These are phyloP conservation scores for Parastagonospora nodorum DNA, from an alignment of 2,329 filamentous ascomycete species.

Conservation along the genomic window DNA sequence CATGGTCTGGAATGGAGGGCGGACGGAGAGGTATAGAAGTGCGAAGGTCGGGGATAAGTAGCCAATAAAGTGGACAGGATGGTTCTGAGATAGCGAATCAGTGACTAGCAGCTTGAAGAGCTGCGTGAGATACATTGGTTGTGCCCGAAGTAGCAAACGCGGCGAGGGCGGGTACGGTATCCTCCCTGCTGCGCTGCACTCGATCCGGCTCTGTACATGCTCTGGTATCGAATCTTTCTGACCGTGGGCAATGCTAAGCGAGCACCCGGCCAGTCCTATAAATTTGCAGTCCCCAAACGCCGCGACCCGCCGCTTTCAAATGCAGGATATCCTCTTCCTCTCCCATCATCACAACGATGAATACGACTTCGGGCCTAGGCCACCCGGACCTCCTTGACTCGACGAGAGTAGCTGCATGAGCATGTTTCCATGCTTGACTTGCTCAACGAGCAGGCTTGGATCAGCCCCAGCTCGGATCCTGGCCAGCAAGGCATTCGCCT, in stretches of 20 bases:
- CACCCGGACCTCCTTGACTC: background rate
- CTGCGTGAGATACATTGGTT: background rate
- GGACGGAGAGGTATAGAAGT: background rate
- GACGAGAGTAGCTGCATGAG: conserved; percentile 13
- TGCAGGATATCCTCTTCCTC: background rate
- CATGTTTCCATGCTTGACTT: conserved; percentile 19
- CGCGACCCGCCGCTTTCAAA: background rate
- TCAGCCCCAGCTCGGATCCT: conserved; percentile 21
- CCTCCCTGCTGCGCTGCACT: background rate
- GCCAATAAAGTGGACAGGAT: background rate
- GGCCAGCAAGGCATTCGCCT: conserved; percentile 11
- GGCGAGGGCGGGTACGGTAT: background rate
- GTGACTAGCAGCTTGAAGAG: background rate
- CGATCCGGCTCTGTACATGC: background rate
- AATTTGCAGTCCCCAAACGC: background rate
- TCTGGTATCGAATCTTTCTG: background rate
- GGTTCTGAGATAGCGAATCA: background rate
- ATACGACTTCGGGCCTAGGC: background rate
- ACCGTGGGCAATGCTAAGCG: background rate
- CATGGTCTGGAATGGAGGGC: conserved; percentile 28
- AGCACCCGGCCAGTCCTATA: background rate
- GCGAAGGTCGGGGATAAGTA: background rate
- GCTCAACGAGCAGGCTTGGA: conserved; percentile 17
- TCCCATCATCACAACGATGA: background rate
- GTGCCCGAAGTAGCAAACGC: background rate